A percentile compares a stretch with the other conserved stretches of the same genome.
phyloP scores from a whole-genome alignment of 176 grass and related monocot genomes.

The Hordeum vulgare region DNA sequence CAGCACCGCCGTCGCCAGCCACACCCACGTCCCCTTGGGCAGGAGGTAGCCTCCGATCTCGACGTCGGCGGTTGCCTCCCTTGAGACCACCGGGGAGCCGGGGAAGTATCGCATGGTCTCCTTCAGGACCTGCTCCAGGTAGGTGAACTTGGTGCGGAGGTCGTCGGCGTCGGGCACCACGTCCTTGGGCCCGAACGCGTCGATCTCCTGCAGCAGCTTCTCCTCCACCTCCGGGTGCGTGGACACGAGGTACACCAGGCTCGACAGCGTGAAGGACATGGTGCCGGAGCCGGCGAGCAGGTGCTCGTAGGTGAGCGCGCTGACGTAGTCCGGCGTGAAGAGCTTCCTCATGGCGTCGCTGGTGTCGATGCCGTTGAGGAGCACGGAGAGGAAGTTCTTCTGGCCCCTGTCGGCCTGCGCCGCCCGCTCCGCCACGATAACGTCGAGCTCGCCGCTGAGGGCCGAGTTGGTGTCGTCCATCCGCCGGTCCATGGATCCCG shows the following conservation, averaged over 20 bases:
- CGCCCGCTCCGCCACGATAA: slow-evolving; percentile 32
- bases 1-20: slow-evolving; percentile 42
- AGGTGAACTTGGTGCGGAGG: slow-evolving; percentile 43
- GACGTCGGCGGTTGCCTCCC: slow-evolving; percentile 38
- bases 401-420: slow-evolving; percentile 4
- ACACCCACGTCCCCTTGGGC: slow-evolving; percentile 71
- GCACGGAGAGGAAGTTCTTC: slow-evolving; percentile 52
- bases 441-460: slow-evolving; percentile 27
- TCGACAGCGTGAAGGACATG: slow-evolving; percentile 45
- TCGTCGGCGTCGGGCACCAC: slow-evolving; percentile 27
- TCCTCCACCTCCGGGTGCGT: slow-evolving; percentile 49
- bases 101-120: slow-evolving; percentile 56
- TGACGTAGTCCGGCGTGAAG: slow-evolving; percentile 47
- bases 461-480: slow-evolving; percentile 33
- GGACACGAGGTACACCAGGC: slow-evolving; percentile 44
- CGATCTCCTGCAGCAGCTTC: slow-evolving; percentile 51
- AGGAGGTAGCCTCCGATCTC: slow-evolving; percentile 46
- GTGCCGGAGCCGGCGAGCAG: slow-evolving; percentile 45
- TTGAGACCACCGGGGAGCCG: slow-evolving; percentile 33
- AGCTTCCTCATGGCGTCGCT: slow-evolving; percentile 22
- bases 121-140: slow-evolving; percentile 51
- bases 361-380: slow-evolving; percentile 34
- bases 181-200: slow-evolving; percentile 20
- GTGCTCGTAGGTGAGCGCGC: slow-evolving; percentile 60
- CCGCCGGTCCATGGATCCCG: slow-evolving; percentile 30